Evolutionary conservation across 768 basidiomycete species (phyloP).

Genomic region (Tulasnella sp.): DNA sequence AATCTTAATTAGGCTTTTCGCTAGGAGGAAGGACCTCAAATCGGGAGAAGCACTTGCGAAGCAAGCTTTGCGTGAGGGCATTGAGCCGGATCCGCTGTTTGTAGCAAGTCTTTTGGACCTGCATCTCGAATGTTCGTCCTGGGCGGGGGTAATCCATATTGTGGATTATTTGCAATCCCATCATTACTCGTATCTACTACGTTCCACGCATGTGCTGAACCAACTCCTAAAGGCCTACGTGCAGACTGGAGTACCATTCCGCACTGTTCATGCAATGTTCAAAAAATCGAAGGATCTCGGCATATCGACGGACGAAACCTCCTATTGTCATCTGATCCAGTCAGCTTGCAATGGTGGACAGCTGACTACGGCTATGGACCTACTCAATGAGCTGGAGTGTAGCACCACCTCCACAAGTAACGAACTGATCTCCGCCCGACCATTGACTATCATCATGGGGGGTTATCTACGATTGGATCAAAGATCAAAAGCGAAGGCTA

Average conservation of each 20-base stretch:
- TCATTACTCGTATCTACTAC: slow-evolving; percentile 26
- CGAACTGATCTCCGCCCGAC: too few relatives aligned
- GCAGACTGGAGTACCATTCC: slow-evolving; percentile 63
- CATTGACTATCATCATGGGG: slow-evolving; percentile 58
- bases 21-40: slow-evolving; percentile 44
- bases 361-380: slow-evolving; percentile 49
- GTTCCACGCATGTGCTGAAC: slow-evolving; percentile 56
- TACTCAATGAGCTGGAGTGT: slow-evolving; percentile 55
- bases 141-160: slow-evolving; percentile 56
- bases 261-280: slow-evolving; percentile 49
- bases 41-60: slow-evolving; percentile 56
- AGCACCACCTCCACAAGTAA: too few relatives aligned
- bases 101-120: slow-evolving; percentile 65
- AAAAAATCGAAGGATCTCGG: slow-evolving; percentile 34
- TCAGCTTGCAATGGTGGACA: slow-evolving; percentile 62
- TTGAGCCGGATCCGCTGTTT: slow-evolving; percentile 53
- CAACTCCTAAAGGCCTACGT: slow-evolving; percentile 75
- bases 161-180: slow-evolving; percentile 39
- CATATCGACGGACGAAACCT: slow-evolving; percentile 41
- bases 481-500: slow-evolving; percentile 40
- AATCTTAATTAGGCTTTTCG: slow-evolving; percentile 51
- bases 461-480: slow-evolving; percentile 51
- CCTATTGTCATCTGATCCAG: slow-evolving; percentile 65
- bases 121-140: slow-evolving; percentile 66
- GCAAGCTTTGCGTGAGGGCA: slow-evolving; percentile 46